Evolutionary conservation across 1,284 basidiomycete genomes (phyloP).

Genomic region (Malassezia dermatis): DNA sequence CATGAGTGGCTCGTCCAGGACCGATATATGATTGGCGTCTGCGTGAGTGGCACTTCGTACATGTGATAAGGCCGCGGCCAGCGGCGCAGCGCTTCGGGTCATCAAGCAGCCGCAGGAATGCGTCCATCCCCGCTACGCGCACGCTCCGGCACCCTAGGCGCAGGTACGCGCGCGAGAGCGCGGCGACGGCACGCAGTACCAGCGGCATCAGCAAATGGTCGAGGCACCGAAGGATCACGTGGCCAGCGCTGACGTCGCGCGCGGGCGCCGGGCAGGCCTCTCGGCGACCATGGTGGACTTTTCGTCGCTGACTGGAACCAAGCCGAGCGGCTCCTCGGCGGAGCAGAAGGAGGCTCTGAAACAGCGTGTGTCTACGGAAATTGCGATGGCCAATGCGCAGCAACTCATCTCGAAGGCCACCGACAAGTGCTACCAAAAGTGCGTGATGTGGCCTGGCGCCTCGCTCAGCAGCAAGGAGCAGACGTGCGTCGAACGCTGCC

Average conservation of each 20-base stretch:
- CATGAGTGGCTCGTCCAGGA: slow-evolving; percentile 40
- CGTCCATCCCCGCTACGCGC: slow-evolving; percentile 29
- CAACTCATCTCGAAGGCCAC: slow-evolving; percentile 45
- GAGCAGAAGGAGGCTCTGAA: slow-evolving; percentile 44
- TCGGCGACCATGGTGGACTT: slow-evolving; percentile 24
- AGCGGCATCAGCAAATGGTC: not conserved
- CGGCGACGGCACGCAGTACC: slow-evolving; percentile 19
- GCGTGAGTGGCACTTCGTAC: slow-evolving; percentile 8
- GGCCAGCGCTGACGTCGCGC: not conserved
- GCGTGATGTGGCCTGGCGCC: slow-evolving; percentile 31
- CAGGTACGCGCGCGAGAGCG: slow-evolving; percentile 25
- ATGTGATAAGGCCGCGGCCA: slow-evolving; percentile 34
- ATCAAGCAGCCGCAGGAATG: slow-evolving; percentile 25
- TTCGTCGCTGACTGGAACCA: slow-evolving; percentile 22
- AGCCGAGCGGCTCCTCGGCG: slow-evolving; percentile 20
- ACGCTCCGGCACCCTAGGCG: slow-evolving; percentile 30
- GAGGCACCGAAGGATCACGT: slow-evolving; percentile 6
- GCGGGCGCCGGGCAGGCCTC: not conserved
- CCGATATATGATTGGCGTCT: slow-evolving; percentile 43
- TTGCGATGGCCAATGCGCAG: slow-evolving; percentile 41
- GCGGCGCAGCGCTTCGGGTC: slow-evolving; percentile 19
- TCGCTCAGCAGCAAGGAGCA: slow-evolving; percentile 39
- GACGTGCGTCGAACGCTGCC: slow-evolving; percentile 40
- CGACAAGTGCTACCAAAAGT: slow-evolving; percentile 45
- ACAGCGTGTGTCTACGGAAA: slow-evolving; percentile 32